Percentiles rank a stretch among this genome's conserved stretches.
phyloP scores from a whole-genome alignment of 192 early-diverging fungal species.

The Coemansia sp. region DNA sequence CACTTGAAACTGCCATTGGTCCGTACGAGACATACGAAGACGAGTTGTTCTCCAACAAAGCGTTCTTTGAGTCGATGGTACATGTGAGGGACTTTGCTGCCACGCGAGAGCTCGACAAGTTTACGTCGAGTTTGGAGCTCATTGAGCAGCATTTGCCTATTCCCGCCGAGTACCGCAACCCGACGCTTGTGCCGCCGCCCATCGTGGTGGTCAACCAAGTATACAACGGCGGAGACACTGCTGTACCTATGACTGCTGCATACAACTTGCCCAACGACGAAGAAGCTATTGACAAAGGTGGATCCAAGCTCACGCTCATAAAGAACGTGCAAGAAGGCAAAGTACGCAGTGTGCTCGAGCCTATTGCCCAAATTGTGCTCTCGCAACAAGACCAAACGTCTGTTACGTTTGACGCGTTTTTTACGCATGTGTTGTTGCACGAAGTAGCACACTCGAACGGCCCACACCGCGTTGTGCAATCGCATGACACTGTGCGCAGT shows the following conservation, averaged over 20 bases:
- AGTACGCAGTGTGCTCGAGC: slow-evolving; percentile 60
- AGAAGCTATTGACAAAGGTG: slow-evolving; percentile 64
- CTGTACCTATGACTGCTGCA: slow-evolving; percentile 73
- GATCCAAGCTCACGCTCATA: slow-evolving; percentile 72
- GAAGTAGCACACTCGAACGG: slow-evolving; percentile 74
- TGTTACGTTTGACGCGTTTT: slow-evolving; percentile 69
- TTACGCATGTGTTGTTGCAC: slow-evolving; percentile 69
- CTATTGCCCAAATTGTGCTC: slow-evolving; percentile 62
- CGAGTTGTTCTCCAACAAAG: slow-evolving; percentile 62
- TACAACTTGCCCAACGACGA: slow-evolving; percentile 81
- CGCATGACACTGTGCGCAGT: slow-evolving; percentile 63
- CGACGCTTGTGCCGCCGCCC: slow-evolving; percentile 61
- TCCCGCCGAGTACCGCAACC: slow-evolving; percentile 64
- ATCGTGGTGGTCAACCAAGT: slow-evolving; percentile 77
- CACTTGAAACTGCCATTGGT: slow-evolving; percentile 67
- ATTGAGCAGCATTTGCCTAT: slow-evolving; percentile 69
- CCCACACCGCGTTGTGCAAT: slow-evolving; percentile 57
- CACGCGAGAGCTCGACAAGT: slow-evolving; percentile 61
- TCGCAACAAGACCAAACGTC: slow-evolving; percentile 49
- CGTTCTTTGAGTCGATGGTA: slow-evolving; percentile 69
- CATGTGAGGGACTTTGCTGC: slow-evolving; percentile 66
- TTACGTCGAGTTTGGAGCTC: slow-evolving; percentile 62
- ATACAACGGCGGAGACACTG: slow-evolving; percentile 68
- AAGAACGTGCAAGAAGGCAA: slow-evolving; percentile 78
- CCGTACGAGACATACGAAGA: slow-evolving; percentile 79